Evolutionary conservation across 2,329 filamentous ascomycete genomes (phyloP), one percentile per base, ranked within the genome.

Genomic region (Stylonectria norvegica): DNA sequence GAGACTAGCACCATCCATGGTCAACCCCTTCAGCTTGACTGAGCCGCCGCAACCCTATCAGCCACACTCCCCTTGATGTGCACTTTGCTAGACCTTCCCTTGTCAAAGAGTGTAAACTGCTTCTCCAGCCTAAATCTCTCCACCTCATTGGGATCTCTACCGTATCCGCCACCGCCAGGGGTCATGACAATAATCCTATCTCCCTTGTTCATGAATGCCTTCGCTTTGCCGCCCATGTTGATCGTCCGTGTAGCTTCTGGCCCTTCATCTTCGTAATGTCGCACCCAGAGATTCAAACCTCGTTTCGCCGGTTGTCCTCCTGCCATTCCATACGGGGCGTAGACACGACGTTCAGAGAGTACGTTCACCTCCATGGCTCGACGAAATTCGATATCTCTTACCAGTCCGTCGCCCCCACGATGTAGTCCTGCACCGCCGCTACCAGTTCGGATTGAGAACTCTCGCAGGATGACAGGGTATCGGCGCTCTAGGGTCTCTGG

Each of bases 301-400:
- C 81, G 75, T 43, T 76, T 65, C 0, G 81, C 86, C 32, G 86
- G 80, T 7, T 77, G 78, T 1, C 86, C 86, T 0, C 86, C 86
- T 14, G 78, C 78, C 42, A 89, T 71, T 0, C 86, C 86, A 41
- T 89, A 90, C 0, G 89, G 89, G 37, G 79, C 74, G 48, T 86
- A 82, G 0, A 91, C 85, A 20, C 89, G 68, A 14, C 89, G 64
- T 62, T 95, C 88, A 5, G 81, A 86, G 5, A 94, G 67, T 18
- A 95, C 91, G 1, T 80, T 85, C 11, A 86, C 85, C 61, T 89
- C 83, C 5, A 93, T 76, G 0, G 85, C 83, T 29, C 86, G 81
- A 3, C 86, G 73, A 62, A 90, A 90, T 63, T 93, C 87, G 43
- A 93, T 89, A 45, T 93, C 88, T 0, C 87, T 67, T 0, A 89